Evolutionary conservation across 164 flowering plant species (phyloP), one percentile per base, ranked within the genome.

Genomic region (Aristolochia contorta): DNA sequence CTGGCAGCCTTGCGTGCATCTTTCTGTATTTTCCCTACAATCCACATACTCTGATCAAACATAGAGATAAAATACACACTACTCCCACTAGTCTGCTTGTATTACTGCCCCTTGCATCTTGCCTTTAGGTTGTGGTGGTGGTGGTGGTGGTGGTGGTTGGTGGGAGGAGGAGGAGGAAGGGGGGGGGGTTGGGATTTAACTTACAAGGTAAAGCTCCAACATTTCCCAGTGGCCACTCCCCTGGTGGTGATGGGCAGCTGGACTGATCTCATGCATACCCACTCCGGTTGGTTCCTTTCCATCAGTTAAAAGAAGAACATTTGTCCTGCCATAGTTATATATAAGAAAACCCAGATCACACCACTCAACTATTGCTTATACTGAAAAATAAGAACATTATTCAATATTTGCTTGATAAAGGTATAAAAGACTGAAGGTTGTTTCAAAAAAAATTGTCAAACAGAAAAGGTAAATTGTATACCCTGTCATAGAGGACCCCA

Each of bases 191-290:
- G 52, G 19, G 18, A 18, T 67, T 69, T 48, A 64, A 83, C 92
- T 21, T 41, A 93, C 99, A 68, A 93, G 92, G 75, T 86, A 88
- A 47, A 70, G 65, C 76, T 86, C 86, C 64, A 93, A 95, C 47
- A 74, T 75, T 73, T 79, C 92, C 99, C 99, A 93, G 16, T 79
- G 84, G 65, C 62, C 65, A 66, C 23, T 76, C 53, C 79, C 76
- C 47, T 50, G 75, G 47, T 63, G 50, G 52, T 79, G 80, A 54
- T 72, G 72, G 62, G 64, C 21, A 32, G 74, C 43, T 45, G 78
- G 70, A 60, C 55, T 66, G 48, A 47, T 58, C 59, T 78, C 82
- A 71, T 66, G 57, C 23, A 80, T 61, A 59, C 76, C 77, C 65
- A 63, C 69, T 61, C 65, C 33, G 61, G 54, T 63, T 50, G 66